Conservation (phyloP, 1,139 yeast genomes). For the Debaryomycetaceae sp. region DNA sequence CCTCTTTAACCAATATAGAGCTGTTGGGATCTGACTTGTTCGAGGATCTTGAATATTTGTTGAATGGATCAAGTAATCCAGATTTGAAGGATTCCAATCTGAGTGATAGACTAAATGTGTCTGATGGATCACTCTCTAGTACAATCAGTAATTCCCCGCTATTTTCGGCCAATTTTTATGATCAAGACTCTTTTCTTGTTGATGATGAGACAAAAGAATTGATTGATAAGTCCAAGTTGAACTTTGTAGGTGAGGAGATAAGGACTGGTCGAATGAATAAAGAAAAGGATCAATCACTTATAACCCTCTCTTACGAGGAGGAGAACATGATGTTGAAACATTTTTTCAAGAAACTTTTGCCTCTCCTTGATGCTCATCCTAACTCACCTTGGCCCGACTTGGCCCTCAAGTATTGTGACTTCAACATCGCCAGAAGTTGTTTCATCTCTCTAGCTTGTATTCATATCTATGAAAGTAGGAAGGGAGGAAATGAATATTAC, state of each 20-base stretch:
- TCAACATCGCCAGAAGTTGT: conserved; percentile 53
- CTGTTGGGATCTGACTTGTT: conserved; percentile 13
- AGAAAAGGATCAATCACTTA: conserved; percentile 1
- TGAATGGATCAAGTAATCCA: conserved; percentile 2
- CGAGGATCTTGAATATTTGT: conserved; percentile 19
- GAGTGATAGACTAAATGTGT: not conserved
- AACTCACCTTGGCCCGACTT: conserved; percentile 57
- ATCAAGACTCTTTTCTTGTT: not conserved
- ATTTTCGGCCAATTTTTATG: not conserved
- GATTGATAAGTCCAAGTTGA: conserved; percentile 12
- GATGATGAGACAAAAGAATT: conserved; percentile 12
- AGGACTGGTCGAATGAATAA: conserved; percentile 2
- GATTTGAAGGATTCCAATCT: not conserved
- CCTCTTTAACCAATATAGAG: conserved; percentile 3
- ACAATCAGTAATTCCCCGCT: not conserved
- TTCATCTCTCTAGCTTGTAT: conserved; percentile 52
- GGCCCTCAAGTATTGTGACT: conserved; percentile 52
- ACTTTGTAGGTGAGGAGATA: conserved; percentile 2
- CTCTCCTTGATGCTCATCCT: conserved; percentile 53
- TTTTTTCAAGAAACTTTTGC: conserved; percentile 49
- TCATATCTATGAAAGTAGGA: conserved; percentile 46
- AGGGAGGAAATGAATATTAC: conserved; percentile 48
- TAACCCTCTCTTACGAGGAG: conserved; percentile 30
- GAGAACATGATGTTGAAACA: conserved; percentile 51
- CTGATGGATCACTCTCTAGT: not conserved